A percentile compares a stretch with the other conserved stretches of the same genome.
Evolutionary conservation across 2,329 filamentous ascomycete genomes (phyloP).

Genomic region (Cladorrhinum sp.): DNA sequence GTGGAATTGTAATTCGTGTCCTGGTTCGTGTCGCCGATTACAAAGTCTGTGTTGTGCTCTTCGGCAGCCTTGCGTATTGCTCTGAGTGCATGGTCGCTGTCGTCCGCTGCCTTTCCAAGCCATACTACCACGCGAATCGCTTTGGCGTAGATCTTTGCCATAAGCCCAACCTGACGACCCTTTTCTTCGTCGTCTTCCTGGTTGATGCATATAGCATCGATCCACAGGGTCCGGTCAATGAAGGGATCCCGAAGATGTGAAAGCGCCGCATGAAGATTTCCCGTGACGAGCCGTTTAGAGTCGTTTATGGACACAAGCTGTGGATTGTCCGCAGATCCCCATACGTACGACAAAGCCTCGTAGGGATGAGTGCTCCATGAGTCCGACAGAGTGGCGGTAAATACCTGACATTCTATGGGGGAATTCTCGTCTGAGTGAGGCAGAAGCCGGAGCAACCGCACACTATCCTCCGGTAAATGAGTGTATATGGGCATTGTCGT

Average conservation of each 20-base stretch:
- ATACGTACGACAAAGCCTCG: not conserved
- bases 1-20: not conserved
- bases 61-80: not conserved
- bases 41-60: no score
- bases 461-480: no score
- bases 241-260: not conserved
- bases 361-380: not conserved
- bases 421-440: not conserved
- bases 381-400: not conserved
- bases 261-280: not conserved
- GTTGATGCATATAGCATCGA: slow-evolving; percentile 5
- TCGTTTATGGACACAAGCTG: not conserved
- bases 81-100: not conserved
- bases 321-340: not conserved
- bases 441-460: not conserved
- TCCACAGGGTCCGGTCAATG: not conserved
- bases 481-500: no score
- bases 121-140: slow-evolving; percentile 8
- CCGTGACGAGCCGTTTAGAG: not conserved
- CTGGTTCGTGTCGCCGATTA: no score
- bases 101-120: not conserved
- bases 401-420: not conserved
- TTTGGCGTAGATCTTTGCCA: slow-evolving; percentile 3
- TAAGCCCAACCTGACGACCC: not conserved
- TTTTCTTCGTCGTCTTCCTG: not conserved